phyloP scores from a whole-genome alignment of 176 grass and related monocot genomes.

The Metroxylon sagu region DNA sequence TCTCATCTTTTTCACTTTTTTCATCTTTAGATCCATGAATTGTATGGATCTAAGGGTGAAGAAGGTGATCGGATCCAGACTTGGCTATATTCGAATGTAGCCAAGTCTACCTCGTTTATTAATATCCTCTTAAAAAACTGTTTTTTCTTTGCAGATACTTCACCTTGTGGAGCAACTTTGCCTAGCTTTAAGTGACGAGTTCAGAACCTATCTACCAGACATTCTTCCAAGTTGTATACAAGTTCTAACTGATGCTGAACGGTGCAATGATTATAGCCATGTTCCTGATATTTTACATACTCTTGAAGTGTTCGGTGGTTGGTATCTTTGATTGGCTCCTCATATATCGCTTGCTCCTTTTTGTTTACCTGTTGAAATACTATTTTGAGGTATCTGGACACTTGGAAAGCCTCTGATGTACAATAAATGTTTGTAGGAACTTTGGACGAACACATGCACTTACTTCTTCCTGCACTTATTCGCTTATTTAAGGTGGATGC shows the following conservation, averaged over 20 bases:
- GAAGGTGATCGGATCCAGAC: too few relatives aligned
- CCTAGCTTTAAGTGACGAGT: conserved; percentile 94
- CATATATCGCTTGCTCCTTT: neutral
- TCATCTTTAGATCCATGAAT: too few relatives aligned
- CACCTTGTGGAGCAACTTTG: conserved; percentile 94
- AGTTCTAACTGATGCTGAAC: conserved; percentile 92
- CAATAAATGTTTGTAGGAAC: conserved; percentile 42
- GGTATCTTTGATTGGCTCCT: conserved; percentile 12
- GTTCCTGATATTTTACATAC: conserved; percentile 90
- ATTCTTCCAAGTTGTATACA: conserved; percentile 91
- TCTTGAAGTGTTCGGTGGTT: conserved; percentile 92
- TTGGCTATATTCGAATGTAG: too few relatives aligned
- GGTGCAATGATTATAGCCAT: conserved; percentile 93
- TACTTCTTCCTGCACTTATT: conserved; percentile 90
- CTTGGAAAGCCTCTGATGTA: neutral
- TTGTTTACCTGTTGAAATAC: neutral
- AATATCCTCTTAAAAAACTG: too few relatives aligned
- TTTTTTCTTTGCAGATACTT: conserved; percentile 53
- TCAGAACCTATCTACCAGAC: conserved; percentile 75
- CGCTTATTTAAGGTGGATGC: conserved; percentile 96
- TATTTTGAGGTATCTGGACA: too few relatives aligned
- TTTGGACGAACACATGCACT: conserved; percentile 96
- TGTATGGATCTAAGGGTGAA: too few relatives aligned
- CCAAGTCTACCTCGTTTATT: too few relatives aligned
- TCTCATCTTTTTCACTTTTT: too few relatives aligned